Conservation (phyloP, 371 early-diverging fungal genomes). For the Zancudomyces culisetae region DNA sequence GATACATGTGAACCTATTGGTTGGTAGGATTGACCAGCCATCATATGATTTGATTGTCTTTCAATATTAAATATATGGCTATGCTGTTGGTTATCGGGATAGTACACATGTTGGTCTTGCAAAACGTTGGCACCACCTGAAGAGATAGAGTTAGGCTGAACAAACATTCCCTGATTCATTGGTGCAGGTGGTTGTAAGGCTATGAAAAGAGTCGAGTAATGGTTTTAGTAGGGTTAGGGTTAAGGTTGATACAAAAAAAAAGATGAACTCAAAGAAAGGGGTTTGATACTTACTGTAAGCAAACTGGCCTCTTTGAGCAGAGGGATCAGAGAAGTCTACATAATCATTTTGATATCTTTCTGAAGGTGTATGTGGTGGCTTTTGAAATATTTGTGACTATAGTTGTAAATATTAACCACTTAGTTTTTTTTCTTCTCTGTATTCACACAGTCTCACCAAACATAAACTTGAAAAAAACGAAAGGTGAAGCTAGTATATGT, state of each 20-base stretch:
- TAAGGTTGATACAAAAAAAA: background rate
- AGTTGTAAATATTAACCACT: too few relatives aligned
- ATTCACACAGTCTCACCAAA: too few relatives aligned
- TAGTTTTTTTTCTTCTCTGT: too few relatives aligned
- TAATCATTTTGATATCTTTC: background rate
- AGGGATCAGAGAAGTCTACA: background rate
- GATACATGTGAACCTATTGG: slow-evolving; percentile 10
- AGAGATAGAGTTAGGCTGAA: slow-evolving; percentile 10
- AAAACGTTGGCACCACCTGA: slow-evolving; percentile 8
- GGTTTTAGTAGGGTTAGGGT: too few relatives aligned
- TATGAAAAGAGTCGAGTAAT: background rate
- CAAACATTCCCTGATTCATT: background rate
- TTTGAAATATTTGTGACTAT: background rate
- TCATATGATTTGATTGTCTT: slow-evolving; percentile 7
- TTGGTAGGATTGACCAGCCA: slow-evolving; percentile 8
- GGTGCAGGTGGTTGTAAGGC: background rate
- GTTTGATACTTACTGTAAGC: background rate
- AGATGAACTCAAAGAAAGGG: background rate
- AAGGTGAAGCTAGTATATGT: background rate
- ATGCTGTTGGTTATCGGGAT: background rate
- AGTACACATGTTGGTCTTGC: background rate
- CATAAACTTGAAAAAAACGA: too few relatives aligned
- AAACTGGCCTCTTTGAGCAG: background rate
- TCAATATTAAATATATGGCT: background rate
- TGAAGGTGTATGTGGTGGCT: background rate